Percentiles rank a stretch among this genome's conserved stretches.
These are phyloP conservation scores for Arthrobotrys entomopaga DNA, from an alignment of 2,329 filamentous ascomycete species.

Conservation along the genomic window DNA sequence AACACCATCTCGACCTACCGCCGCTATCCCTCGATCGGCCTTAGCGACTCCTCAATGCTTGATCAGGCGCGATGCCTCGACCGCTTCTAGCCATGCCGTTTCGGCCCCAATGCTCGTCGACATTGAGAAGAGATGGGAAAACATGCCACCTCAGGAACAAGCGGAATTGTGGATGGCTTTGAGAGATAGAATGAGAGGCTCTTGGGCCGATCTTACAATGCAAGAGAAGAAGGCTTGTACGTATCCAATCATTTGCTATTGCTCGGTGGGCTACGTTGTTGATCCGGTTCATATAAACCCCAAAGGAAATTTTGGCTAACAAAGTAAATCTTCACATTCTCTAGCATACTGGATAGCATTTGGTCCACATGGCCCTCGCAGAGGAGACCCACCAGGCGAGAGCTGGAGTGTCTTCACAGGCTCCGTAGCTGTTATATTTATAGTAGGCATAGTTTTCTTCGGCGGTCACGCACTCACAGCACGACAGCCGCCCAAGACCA, in stretches of 20 bases:
- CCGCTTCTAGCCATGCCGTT: slow-evolving; percentile 76
- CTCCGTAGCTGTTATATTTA: slow-evolving; percentile 74
- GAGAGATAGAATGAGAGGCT: slow-evolving; percentile 97
- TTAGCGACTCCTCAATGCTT: slow-evolving; percentile 60
- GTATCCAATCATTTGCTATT: slow-evolving; percentile 63
- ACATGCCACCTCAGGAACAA: slow-evolving; percentile 97
- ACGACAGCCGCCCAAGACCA: slow-evolving; percentile 78
- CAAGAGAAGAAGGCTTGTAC: slow-evolving; percentile 99
- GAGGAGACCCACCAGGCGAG: slow-evolving; percentile 84
- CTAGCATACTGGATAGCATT: slow-evolving; percentile 99
- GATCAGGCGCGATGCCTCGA: slow-evolving; percentile 64
- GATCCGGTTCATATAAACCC: background rate
- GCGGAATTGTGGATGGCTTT: slow-evolving; percentile 98
- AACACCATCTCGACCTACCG: slow-evolving; percentile 27
- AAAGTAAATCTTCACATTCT: slow-evolving; percentile 56
- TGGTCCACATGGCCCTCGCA: slow-evolving; percentile 92
- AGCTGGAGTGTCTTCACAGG: slow-evolving; percentile 80
- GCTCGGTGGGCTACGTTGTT: background rate
- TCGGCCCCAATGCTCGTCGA: slow-evolving; percentile 96
- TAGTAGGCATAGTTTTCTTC: slow-evolving; percentile 77
- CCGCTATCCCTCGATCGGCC: slow-evolving; percentile 25
- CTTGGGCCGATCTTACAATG: slow-evolving; percentile 93
- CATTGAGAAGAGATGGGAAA: slow-evolving; percentile 99
- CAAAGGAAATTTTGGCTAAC: slow-evolving; percentile 2
- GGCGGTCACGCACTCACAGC: slow-evolving; percentile 74